Base-by-base conservation (phyloP, 1,284 basidiomycete genomes). In the Puccinia novopanici region DNA sequence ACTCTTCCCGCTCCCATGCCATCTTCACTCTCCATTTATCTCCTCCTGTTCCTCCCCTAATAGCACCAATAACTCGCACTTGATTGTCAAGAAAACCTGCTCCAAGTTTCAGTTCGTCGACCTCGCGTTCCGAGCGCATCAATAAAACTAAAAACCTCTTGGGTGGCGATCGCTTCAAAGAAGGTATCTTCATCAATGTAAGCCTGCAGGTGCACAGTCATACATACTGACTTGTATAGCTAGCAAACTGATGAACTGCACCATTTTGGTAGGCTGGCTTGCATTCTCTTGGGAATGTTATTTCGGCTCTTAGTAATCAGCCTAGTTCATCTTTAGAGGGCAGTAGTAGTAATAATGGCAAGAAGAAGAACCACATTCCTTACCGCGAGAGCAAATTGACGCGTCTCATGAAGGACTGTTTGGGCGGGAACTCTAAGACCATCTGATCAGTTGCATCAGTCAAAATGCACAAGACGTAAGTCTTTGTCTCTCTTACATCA, bases 41-140 rank as follows among this genome's bases (percentile, higher is more conserved):
- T 52, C 70, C 17, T 54, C 50, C 50, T 17, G 24, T 24, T 17
- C 50, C 30, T 55, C 61, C 8, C 5, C 74, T 19, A 10, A 37
- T 40, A 3, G n/a, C n/a, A 42, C 34, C 24, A 45, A 9, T 13
- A n/a, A 45, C 45, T 27, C 19, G 3, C 40, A 34, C 34, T 9
- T 40, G 9, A n/a, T 54, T 12, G 52, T 54, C 9, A 27, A 70
- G 34, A 61, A 42, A 61, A 71, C 42, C 17, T 48, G n/a, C 27
- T 73, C 68, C 24, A 80, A 80, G 50, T 73, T 80, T 45, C 67
- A 80, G 37, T 80, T 80, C 40, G 77, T 80, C 24, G 77, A 80
- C 61, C 42, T 80, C 37, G 77, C 77, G 77, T 9, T 63, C 55
- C 15, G 77, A 80, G 30, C 19, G 77, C 17, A 27, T 73, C 22